Conservation (phyloP, 1,284 basidiomycete genomes). For the Cutaneotrichosporon spelunceum region DNA sequence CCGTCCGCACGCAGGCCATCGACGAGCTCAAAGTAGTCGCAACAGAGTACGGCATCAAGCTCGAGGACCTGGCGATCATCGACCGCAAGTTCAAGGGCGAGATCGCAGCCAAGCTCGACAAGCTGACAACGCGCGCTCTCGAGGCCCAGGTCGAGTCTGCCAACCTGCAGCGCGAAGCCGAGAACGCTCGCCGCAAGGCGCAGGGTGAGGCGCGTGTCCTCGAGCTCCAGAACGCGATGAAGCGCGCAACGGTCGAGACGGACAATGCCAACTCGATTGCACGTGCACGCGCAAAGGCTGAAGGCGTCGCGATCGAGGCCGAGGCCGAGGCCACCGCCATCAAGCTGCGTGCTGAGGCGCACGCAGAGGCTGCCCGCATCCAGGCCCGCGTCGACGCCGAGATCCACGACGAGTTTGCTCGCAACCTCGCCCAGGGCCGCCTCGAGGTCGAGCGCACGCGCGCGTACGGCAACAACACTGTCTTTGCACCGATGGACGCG, state of each 20-base stretch:
- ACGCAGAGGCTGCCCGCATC: slow-evolving; percentile 14
- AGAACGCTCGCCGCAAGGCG: slow-evolving; percentile 21
- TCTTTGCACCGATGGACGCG: slow-evolving; percentile 21
- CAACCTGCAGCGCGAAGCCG: slow-evolving; percentile 23
- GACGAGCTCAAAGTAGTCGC: slow-evolving; percentile 24
- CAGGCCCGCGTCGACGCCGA: slow-evolving; percentile 15
- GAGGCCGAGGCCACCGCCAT: slow-evolving; percentile 18
- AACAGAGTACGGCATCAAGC: slow-evolving; percentile 21
- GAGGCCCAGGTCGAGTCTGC: slow-evolving; percentile 23
- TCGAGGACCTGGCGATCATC: slow-evolving; percentile 22
- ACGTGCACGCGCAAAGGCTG: slow-evolving; percentile 11
- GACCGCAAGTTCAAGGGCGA: slow-evolving; percentile 23
- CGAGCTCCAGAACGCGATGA: slow-evolving; percentile 22
- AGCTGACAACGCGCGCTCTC: slow-evolving; percentile 19
- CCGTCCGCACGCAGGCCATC: slow-evolving; percentile 21
- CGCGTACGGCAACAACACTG: slow-evolving; percentile 15
- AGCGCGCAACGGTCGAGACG: slow-evolving; percentile 16
- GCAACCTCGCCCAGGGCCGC: slow-evolving; percentile 16
- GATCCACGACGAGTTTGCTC: slow-evolving; percentile 21
- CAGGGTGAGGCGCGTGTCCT: slow-evolving; percentile 21
- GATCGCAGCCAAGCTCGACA: slow-evolving; percentile 21
- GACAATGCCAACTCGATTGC: slow-evolving; percentile 14
- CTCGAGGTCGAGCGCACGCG: slow-evolving; percentile 20
- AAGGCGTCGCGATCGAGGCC: slow-evolving; percentile 16
- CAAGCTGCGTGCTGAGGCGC: slow-evolving; percentile 17